phyloP scores from a whole-genome alignment of 2,329 filamentous ascomycete genomes.

The Biscogniauxia mediterranea region DNA sequence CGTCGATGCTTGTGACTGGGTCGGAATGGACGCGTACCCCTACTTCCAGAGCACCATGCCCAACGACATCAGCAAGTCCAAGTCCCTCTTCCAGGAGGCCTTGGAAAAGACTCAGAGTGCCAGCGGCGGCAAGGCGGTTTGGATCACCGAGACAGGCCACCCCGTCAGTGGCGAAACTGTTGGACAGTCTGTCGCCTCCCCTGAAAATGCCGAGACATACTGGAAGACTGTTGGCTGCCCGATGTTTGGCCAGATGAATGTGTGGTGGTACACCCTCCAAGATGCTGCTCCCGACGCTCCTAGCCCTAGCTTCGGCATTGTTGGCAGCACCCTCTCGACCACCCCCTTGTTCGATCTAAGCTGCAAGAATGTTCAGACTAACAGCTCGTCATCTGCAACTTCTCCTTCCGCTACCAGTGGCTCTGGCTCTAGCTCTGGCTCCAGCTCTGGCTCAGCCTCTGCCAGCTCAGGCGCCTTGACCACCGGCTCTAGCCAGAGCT shows the following conservation, averaged over 20 bases:
- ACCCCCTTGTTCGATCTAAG: slow-evolving; percentile 63
- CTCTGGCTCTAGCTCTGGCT: slow-evolving; percentile 5
- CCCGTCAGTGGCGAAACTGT: slow-evolving; percentile 67
- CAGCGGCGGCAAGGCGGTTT: slow-evolving; percentile 68
- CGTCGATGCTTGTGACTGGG: slow-evolving; percentile 69
- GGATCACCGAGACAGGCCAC: slow-evolving; percentile 89
- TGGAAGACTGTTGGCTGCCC: slow-evolving; percentile 78
- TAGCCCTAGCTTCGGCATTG: slow-evolving; percentile 69
- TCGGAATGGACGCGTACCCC: slow-evolving; percentile 82
- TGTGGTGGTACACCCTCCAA: slow-evolving; percentile 77
- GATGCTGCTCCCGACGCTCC: slow-evolving; percentile 60
- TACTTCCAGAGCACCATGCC: slow-evolving; percentile 73
- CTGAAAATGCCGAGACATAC: slow-evolving; percentile 72
- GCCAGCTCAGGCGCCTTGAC: slow-evolving; percentile 9
- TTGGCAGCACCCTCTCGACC: slow-evolving; percentile 52
- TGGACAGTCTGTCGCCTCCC: slow-evolving; percentile 61
- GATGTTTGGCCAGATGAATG: slow-evolving; percentile 61
- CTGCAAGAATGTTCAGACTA: slow-evolving; percentile 43
- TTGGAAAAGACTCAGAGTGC: slow-evolving; percentile 57
- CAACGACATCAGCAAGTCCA: slow-evolving; percentile 65
- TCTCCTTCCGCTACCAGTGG: slow-evolving; percentile 16
- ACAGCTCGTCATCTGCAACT: slow-evolving; percentile 22
- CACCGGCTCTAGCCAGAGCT: slow-evolving; percentile 18
- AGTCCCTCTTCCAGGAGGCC: slow-evolving; percentile 66
- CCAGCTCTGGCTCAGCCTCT: slow-evolving; percentile 12